Conservation (phyloP, 192 early-diverging fungal genomes). For the Chytriomyces sp. region DNA sequence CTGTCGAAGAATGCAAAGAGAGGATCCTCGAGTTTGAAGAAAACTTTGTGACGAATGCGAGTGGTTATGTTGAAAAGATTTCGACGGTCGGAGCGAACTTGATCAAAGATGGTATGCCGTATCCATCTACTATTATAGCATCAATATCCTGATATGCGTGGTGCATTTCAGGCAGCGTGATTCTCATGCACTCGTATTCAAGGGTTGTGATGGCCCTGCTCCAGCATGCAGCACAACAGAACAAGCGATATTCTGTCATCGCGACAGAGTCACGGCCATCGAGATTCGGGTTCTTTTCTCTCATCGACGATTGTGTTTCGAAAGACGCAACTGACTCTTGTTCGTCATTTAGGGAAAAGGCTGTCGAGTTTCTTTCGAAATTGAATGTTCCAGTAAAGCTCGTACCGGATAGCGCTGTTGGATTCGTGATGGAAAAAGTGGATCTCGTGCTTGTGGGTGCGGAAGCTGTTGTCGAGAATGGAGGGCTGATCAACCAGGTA, state of each 20-base stretch:
- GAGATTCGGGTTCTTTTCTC: constrained; percentile 61
- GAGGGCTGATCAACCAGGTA: constrained; percentile 93
- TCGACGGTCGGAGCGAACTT: constrained; percentile 49
- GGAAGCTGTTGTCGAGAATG: constrained; percentile 97
- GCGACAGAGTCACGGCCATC: constrained; percentile 89
- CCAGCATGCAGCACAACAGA: constrained; percentile 69
- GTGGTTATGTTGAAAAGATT: constrained; percentile 72
- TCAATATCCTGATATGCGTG: too few relatives aligned
- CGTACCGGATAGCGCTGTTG: constrained; percentile 86
- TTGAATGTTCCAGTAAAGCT: constrained; percentile 82
- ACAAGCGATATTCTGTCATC: constrained; percentile 90
- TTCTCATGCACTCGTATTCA: constrained; percentile 95
- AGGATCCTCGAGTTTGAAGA: constrained; percentile 72
- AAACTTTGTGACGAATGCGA: constrained; percentile 76
- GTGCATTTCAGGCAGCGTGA: constrained; percentile 40
- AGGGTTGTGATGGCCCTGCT: constrained; percentile 89
- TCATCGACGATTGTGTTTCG: too few relatives aligned
- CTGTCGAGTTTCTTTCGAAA: constrained; percentile 70
- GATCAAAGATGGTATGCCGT: constrained; percentile 5
- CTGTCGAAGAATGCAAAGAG: constrained; percentile 53
- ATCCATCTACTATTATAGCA: too few relatives aligned
- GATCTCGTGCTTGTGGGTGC: constrained; percentile 97
- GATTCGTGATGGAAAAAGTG: constrained; percentile 89
- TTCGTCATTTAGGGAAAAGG: constrained; percentile 35
- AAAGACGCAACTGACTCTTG: too few relatives aligned